Evolutionary conservation across 2,329 filamentous ascomycete genomes (phyloP).

Genomic region (Celoporthe dispersa): DNA sequence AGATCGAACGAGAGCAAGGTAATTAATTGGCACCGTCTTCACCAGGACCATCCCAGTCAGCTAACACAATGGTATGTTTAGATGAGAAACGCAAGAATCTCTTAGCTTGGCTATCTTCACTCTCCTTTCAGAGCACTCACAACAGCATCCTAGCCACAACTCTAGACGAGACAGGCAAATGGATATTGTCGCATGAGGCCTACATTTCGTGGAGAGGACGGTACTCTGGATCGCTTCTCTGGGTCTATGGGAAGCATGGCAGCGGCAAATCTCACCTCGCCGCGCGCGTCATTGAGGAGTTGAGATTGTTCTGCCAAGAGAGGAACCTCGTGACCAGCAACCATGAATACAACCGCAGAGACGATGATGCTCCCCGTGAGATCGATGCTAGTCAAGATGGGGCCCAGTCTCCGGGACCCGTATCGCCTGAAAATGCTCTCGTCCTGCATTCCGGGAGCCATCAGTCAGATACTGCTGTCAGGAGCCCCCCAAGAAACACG

Average conservation of each 20-base stretch:
- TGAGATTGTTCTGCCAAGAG: background rate
- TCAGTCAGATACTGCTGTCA: background rate
- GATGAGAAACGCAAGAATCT: background rate
- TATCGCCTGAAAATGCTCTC: background rate
- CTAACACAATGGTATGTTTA: background rate
- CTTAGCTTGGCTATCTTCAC: background rate
- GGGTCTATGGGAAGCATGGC: conserved; percentile 15
- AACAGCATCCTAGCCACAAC: conserved; percentile 6
- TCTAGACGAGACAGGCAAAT: background rate
- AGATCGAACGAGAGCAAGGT: background rate
- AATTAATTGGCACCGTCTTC: background rate
- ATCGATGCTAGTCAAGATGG: background rate
- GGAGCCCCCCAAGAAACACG: background rate
- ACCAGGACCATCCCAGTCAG: background rate
- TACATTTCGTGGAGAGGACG: background rate
- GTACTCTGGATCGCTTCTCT: background rate
- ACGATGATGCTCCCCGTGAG: background rate
- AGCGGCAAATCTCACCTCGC: conserved; percentile 17
- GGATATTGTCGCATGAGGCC: background rate
- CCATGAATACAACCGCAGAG: background rate
- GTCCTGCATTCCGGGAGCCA: background rate
- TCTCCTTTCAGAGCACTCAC: conserved; percentile 9
- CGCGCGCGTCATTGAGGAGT: conserved; percentile 2
- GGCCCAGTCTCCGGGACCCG: background rate
- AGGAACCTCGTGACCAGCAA: background rate